phyloP scores from a whole-genome alignment of 2,329 filamentous ascomycete species.

The Monosporascus sp. region DNA sequence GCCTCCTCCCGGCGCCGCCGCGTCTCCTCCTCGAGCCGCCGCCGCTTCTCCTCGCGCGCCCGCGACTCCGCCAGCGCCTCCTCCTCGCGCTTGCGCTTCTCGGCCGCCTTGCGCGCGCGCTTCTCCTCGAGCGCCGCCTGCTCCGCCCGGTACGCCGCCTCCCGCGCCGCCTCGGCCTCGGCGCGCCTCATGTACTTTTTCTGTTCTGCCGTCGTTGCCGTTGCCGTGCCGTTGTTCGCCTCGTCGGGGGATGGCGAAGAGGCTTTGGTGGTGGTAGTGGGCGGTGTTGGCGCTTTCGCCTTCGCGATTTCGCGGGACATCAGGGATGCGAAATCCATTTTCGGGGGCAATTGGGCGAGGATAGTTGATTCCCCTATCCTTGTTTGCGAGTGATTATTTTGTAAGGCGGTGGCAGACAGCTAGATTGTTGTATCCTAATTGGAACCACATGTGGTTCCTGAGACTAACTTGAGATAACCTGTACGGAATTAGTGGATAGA shows the following conservation, averaged over 20 bases:
- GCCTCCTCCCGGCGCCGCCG: slow-evolving; percentile 63
- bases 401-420: too few species aligned
- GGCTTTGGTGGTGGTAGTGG: slow-evolving; percentile 12
- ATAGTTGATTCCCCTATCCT: background rate
- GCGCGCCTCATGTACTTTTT: slow-evolving; percentile 83
- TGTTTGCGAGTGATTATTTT: background rate
- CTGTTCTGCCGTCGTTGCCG: slow-evolving; percentile 4
- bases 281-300: slow-evolving; percentile 47
- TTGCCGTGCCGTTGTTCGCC: background rate
- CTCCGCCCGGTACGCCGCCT: slow-evolving; percentile 75
- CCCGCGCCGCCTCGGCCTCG: slow-evolving; percentile 78
- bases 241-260: background rate
- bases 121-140: slow-evolving; percentile 70
- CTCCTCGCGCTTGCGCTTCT: slow-evolving; percentile 87
- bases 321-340: slow-evolving; percentile 91
- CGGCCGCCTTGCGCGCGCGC: slow-evolving; percentile 62
- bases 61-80: slow-evolving; percentile 68
- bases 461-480: too few species aligned
- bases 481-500: background rate
- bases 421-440: too few species aligned
- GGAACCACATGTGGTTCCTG: too few species aligned
- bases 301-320: slow-evolving; percentile 93
- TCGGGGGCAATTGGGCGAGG: slow-evolving; percentile 17
- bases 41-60: slow-evolving; percentile 75
- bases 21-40: slow-evolving; percentile 76